Conservation (phyloP, 2,329 filamentous ascomycete species). For the Apiospora phragmitis region DNA sequence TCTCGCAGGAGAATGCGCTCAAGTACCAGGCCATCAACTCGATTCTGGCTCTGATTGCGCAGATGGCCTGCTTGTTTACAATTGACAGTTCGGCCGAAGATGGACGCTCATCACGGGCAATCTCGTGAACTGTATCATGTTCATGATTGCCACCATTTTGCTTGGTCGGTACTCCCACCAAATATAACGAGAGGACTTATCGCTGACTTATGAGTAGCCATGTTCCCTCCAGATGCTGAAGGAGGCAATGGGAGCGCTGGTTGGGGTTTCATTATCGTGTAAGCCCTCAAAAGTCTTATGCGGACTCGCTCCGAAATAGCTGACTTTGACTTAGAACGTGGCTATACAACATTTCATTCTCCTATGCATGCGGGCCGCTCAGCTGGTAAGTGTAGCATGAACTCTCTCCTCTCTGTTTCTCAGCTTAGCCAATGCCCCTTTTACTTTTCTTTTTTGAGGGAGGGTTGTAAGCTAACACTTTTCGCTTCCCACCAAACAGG, state of each 20-base stretch:
- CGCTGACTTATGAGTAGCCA: slow-evolving; percentile 28
- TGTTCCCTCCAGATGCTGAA: slow-evolving; percentile 61
- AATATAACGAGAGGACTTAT: not conserved
- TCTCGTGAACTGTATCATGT: slow-evolving; percentile 68
- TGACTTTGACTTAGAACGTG: slow-evolving; percentile 55
- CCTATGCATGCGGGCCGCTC: slow-evolving; percentile 69
- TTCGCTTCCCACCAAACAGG: slow-evolving; percentile 28
- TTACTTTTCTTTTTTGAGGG: not conserved
- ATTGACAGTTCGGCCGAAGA: slow-evolving; percentile 72
- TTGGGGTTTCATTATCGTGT: slow-evolving; percentile 73
- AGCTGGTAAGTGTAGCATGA: slow-evolving; percentile 30
- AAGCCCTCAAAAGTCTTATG: slow-evolving; percentile 14
- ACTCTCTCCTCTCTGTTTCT: not conserved
- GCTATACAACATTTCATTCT: slow-evolving; percentile 80
- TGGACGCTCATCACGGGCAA: slow-evolving; percentile 74
- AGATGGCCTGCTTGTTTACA: slow-evolving; percentile 66
- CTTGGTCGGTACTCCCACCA: slow-evolving; percentile 30
- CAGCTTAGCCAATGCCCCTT: not conserved
- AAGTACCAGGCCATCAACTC: slow-evolving; percentile 77
- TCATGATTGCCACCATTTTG: slow-evolving; percentile 65
- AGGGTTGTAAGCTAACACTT: not conserved
- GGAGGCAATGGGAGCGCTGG: slow-evolving; percentile 47
- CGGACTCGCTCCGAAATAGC: not conserved
- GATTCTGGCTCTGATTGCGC: slow-evolving; percentile 67
- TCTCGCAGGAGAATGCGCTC: slow-evolving; percentile 62